Evolutionary conservation across 805 yeast species (phyloP), one percentile per base, ranked within the genome.

Genomic region (Sugiyamaella floridensis): DNA sequence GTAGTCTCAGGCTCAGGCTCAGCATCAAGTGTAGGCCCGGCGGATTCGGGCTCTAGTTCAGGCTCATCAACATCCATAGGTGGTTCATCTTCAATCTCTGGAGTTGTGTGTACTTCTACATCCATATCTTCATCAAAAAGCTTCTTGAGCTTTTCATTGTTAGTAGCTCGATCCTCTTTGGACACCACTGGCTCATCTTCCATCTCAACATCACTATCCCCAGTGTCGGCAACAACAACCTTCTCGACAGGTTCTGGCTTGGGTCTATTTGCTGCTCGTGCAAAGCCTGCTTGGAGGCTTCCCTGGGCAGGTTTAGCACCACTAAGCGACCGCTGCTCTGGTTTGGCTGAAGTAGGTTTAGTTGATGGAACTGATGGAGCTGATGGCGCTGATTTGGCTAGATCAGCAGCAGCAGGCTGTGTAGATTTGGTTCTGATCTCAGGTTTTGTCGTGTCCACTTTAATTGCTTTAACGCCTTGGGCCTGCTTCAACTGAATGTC

Each of bases 81-180:
- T 4, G 19, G 49, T 29, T 45, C 51, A 28, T 44, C 45, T 2
- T 44, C 47, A 2, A 40, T 12, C 18, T 50, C 49, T 18, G 37
- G 51, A 18, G 45, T 54, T 11, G 47, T 51, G n/a, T 52, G 54
- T 9, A 47, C 56, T 8, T 45, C 50, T 2, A 18, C 34, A 3
- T 32, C 40, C 41, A 45, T 43, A 15, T 45, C 50, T 11, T 57
- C 57, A 18, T 47, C 54, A 40, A 58, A 58, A 47, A 58, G 54
- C 15, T 40, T 47, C 40, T 51, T 50, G 11, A 53, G 46, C 40
- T 55, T 50, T 47, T 47, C 51, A 16, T 43, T 20, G 12, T 43
- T 50, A 43, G 43, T 47, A 48, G 52, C 34, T n/a, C 45, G 45
- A 34, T 53, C 55, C 16, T 41, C 48, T 18, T 28, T 41, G 14